A percentile compares a stretch with the other conserved stretches of the same genome.
phyloP scores from a whole-genome alignment of 2,329 filamentous ascomycete species.

The Rutstroemia sp. region DNA sequence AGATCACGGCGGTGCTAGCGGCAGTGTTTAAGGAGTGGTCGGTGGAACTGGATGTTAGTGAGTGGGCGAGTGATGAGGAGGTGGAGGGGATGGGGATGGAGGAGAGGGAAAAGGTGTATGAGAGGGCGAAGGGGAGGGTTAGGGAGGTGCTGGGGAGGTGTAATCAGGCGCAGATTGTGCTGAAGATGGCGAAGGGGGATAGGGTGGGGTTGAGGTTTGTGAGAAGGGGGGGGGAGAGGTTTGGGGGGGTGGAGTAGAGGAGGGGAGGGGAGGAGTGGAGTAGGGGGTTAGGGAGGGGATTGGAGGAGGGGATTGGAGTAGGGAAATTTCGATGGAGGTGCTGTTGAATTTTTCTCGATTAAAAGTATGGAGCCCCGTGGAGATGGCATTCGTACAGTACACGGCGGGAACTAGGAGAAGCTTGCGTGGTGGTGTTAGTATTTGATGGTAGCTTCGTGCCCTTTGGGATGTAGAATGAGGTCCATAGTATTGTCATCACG shows the following conservation, averaged over 20 bases:
- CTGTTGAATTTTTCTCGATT: not conserved
- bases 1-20: constrained; percentile 29
- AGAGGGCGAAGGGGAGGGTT: constrained; percentile 16
- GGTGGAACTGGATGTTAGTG: constrained; percentile 25
- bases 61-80: constrained; percentile 25
- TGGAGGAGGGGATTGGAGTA: not conserved
- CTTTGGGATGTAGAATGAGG: too few species aligned
- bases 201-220: constrained; percentile 21
- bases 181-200: constrained; percentile 20
- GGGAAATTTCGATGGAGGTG: not conserved
- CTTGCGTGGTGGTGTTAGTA: too few species aligned
- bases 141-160: constrained; percentile 14
- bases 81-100: constrained; percentile 2
- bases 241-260: constrained; percentile 2
- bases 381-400: too few species aligned
- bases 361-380: too few species aligned
- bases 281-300: not conserved
- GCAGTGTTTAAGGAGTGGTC: constrained; percentile 20
- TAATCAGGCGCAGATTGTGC: constrained; percentile 17
- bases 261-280: too few species aligned
- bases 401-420: too few species aligned
- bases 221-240: constrained; percentile 23
- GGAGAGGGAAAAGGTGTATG: constrained; percentile 20
- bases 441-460: too few species aligned
- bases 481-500: too few species aligned